These are phyloP conservation scores for Colletotrichum plurivorum DNA, from an alignment of 2,329 filamentous ascomycete species.

Conservation along the genomic window DNA sequence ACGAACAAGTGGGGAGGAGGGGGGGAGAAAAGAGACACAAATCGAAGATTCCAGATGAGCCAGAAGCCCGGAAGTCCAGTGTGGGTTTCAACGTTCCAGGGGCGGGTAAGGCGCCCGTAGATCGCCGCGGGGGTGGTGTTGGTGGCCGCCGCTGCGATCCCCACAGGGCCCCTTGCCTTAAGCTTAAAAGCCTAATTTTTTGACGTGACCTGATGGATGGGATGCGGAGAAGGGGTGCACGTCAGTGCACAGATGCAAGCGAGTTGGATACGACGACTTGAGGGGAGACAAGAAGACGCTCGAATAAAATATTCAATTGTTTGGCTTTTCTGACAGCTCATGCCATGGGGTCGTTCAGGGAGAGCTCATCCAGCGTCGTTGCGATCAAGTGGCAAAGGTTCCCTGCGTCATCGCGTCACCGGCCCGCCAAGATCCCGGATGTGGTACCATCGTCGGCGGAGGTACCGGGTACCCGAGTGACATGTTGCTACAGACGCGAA, in stretches of 20 bases:
- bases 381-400: too few relatives aligned
- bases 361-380: too few relatives aligned
- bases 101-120: constrained; percentile 11
- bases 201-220: too few relatives aligned
- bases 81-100: neutral
- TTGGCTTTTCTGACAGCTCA: too few relatives aligned
- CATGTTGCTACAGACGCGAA: too few relatives aligned
- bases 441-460: too few relatives aligned
- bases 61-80: neutral
- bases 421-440: too few relatives aligned
- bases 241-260: neutral
- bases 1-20: constrained; percentile 22
- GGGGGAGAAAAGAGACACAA: neutral
- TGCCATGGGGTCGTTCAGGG: too few relatives aligned
- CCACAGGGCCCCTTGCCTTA: neutral
- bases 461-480: too few relatives aligned
- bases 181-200: constrained; percentile 33
- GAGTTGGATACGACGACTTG: neutral
- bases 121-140: neutral
- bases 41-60: constrained; percentile 11
- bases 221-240: neutral
- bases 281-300: neutral
- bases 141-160: neutral
- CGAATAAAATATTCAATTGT: too few relatives aligned
- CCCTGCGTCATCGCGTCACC: too few relatives aligned